A percentile compares a stretch with the other conserved stretches of the same genome.
Evolutionary conservation across 345 rosid genomes (phyloP).

Genomic region (Pistacia atlantica): DNA sequence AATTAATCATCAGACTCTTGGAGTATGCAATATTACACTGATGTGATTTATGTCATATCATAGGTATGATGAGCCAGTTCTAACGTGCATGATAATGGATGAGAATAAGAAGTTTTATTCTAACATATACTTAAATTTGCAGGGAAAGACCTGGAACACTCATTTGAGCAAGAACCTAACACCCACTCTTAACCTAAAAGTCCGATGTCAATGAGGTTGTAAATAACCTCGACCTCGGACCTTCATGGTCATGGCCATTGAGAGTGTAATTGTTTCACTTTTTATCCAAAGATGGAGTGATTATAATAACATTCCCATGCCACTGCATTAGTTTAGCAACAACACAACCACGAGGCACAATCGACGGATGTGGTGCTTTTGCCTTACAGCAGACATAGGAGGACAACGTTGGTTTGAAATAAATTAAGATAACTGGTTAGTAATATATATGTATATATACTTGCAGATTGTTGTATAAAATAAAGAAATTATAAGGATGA

Average conservation of each 20-base stretch:
- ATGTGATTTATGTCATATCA: not conserved
- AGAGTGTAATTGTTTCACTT: not conserved
- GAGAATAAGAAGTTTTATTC: not conserved
- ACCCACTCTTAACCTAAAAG: not conserved
- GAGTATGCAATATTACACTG: not conserved
- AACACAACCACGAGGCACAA: not conserved
- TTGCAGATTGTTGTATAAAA: too few species aligned
- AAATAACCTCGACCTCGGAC: constrained; percentile 25
- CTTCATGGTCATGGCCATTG: constrained; percentile 11
- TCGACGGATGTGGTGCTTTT: not conserved
- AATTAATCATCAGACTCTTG: not conserved
- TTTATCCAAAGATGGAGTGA: not conserved
- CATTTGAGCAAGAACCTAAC: constrained; percentile 36
- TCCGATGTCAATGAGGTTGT: not conserved
- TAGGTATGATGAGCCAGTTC: not conserved
- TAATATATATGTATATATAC: too few species aligned
- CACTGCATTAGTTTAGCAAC: not conserved
- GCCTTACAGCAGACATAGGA: not conserved
- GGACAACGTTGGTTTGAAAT: too few species aligned
- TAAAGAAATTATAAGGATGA: too few species aligned
- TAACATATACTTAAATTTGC: not conserved
- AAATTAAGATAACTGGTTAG: too few species aligned
- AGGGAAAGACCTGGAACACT: constrained; percentile 28
- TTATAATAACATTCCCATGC: not conserved
- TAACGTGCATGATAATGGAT: too few species aligned